phyloP scores from a whole-genome alignment of 805 yeast genomes.

The Metschnikowia cubensis region DNA sequence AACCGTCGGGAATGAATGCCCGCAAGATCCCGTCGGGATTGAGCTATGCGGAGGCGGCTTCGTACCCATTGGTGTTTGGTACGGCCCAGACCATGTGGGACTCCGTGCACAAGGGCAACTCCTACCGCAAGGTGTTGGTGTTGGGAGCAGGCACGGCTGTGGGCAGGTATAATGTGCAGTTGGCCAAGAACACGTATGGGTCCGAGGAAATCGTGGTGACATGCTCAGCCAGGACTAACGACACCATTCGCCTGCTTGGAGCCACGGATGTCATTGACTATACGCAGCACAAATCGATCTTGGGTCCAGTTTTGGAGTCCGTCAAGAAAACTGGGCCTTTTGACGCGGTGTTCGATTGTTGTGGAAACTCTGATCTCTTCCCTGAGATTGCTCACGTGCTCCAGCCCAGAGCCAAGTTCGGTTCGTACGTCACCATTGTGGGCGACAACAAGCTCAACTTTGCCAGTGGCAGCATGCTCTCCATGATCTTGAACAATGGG shows the following conservation, averaged over 20 bases:
- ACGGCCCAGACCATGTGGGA: conserved; percentile 51
- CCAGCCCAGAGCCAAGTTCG: conserved; percentile 35
- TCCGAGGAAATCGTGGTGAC: conserved; percentile 53
- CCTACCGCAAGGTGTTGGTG: conserved; percentile 50
- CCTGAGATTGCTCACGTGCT: conserved; percentile 39
- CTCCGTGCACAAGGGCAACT: conserved; percentile 28
- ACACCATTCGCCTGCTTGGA: conserved; percentile 46
- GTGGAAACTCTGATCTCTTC: conserved; percentile 54
- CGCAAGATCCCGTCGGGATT: conserved; percentile 45
- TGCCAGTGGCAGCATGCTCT: background rate
- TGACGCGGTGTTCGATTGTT: conserved; percentile 62
- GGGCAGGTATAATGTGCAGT: conserved; percentile 53
- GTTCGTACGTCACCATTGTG: conserved; percentile 50
- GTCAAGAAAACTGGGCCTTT: conserved; percentile 38
- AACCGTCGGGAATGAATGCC: conserved; percentile 30
- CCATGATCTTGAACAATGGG: background rate
- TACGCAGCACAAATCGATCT: conserved; percentile 36
- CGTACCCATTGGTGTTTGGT: conserved; percentile 59
- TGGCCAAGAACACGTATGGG: conserved; percentile 44
- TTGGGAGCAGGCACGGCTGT: conserved; percentile 76
- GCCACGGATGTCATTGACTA: conserved; percentile 60
- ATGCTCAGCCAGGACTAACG: conserved; percentile 48
- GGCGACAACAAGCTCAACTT: conserved; percentile 52
- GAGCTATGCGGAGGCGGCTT: conserved; percentile 54
- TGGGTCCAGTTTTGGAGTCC: conserved; percentile 32